Conservation (phyloP, 1,284 basidiomycete genomes). For the Macrocystidia cucumis region DNA sequence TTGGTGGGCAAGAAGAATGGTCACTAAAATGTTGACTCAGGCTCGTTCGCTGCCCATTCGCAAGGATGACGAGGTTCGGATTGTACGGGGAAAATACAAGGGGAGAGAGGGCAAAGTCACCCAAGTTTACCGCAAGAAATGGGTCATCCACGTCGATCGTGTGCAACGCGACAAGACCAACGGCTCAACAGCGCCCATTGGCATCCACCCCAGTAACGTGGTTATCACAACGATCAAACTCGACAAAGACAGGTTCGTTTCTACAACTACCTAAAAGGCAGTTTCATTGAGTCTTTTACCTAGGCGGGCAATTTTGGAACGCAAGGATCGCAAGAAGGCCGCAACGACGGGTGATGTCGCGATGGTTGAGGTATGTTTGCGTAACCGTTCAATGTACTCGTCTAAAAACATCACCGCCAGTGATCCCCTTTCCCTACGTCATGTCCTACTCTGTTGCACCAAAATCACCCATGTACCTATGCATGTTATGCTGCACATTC, state of each 20-base stretch:
- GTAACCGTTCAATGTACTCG: conserved; percentile 3
- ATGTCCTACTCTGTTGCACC: conserved; percentile 7
- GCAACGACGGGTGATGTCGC: conserved; percentile 52
- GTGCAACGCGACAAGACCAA: conserved; percentile 98
- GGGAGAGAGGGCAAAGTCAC: conserved; percentile 97
- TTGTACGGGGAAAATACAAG: conserved; percentile 96
- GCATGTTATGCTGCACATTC: conserved; percentile 32
- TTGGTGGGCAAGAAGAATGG: background rate
- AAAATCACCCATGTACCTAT: conserved; percentile 20
- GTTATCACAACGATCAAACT: conserved; percentile 91
- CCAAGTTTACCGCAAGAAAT: conserved; percentile 99
- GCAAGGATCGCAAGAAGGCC: conserved; percentile 69
- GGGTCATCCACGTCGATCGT: conserved; percentile 98
- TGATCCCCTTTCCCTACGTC: conserved; percentile 3
- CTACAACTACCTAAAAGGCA: background rate
- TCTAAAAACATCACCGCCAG: conserved; percentile 5
- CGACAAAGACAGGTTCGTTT: conserved; percentile 73
- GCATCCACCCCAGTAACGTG: conserved; percentile 96
- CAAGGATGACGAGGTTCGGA: conserved; percentile 98
- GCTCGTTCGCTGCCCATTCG: conserved; percentile 88
- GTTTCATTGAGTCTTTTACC: background rate
- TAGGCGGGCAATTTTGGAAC: conserved; percentile 75
- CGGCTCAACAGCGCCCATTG: conserved; percentile 90
- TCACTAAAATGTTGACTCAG: background rate
- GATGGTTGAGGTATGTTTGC: conserved; percentile 68